phyloP scores from a whole-genome alignment of 2,329 filamentous ascomycete species.

The Verticillium longisporum region DNA sequence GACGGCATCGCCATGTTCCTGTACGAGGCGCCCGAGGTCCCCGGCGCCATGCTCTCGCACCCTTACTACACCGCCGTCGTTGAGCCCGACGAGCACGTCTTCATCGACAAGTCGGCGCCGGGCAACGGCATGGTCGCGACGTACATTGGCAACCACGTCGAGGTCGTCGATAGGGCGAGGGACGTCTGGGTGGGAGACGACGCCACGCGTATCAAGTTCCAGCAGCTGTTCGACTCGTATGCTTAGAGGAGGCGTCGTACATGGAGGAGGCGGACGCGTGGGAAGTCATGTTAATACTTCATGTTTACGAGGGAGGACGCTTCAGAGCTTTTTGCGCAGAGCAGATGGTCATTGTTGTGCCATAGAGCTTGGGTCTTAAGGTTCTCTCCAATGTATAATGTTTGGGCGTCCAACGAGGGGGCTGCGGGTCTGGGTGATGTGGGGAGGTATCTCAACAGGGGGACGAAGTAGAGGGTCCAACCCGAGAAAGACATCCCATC shows the following conservation, averaged over 20 bases:
- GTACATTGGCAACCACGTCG: slow-evolving; percentile 15
- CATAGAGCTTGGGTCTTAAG: too few relatives aligned
- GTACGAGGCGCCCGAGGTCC: slow-evolving; percentile 14
- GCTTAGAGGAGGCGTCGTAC: background rate
- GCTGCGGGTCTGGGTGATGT: too few relatives aligned
- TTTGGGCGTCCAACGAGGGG: too few relatives aligned
- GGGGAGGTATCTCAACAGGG: too few relatives aligned
- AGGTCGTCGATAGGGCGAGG: slow-evolving; percentile 14
- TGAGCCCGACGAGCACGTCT: slow-evolving; percentile 20
- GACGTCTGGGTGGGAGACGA: slow-evolving; percentile 17
- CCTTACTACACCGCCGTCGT: slow-evolving; percentile 20
- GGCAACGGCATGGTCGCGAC: slow-evolving; percentile 20
- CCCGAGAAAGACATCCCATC: too few relatives aligned
- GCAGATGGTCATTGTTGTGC: too few relatives aligned
- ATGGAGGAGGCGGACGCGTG: too few relatives aligned
- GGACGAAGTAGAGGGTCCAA: too few relatives aligned
- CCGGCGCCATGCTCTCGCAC: slow-evolving; percentile 18
- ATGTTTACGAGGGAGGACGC: too few relatives aligned
- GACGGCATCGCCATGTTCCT: slow-evolving; percentile 23
- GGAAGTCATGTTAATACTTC: too few relatives aligned
- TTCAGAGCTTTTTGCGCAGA: too few relatives aligned
- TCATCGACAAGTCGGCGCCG: slow-evolving; percentile 20
- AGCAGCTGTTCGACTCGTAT: slow-evolving; percentile 16
- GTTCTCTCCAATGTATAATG: too few relatives aligned
- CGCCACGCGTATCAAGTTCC: slow-evolving; percentile 10